Evolutionary conservation across 1,139 yeast species (phyloP), one percentile per base, ranked within the genome.

Genomic region (Debaryomyces subglobosus): DNA sequence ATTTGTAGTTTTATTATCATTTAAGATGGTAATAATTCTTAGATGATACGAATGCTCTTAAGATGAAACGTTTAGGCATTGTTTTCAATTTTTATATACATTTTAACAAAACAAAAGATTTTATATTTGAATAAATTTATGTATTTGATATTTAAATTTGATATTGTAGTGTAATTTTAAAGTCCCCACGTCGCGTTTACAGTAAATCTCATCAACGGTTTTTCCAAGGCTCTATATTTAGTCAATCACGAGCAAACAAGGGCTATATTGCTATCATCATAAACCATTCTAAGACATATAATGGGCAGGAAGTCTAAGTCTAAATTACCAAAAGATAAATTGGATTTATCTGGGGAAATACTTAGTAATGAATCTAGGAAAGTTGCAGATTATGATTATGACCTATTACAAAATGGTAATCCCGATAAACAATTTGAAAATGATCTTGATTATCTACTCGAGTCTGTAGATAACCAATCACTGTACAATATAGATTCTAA

Each of bases 381-480:
- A 10, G 59, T 56, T 35, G 53, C 50, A 10, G 53, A 54, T 44
- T 58, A 60, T 47, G 62, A 63, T 47, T 58, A 57, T 41, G 53
- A 45, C 32, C 29, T 30, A 30, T 40, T 40, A 39, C 54, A 41
- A 20, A 51, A 53, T 8, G 45, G 44, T 13, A 48, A 42, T 25
- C 41, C 53, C 4, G 64, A 57, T 39, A 43, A 51, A n/a, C 55
- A 58, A 23, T 63, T 63, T 42, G 68, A 65, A 45, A 51, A 50
- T 16, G 68, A 64, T 49, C 58, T 64, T 50, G 55, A 57, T 43
- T 64, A 55, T 40, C 52, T 64, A 24, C 38, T 51, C 15, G 48
- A 44, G 32, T 39, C 41, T 8, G 45, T 39, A 25, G 30, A 20
- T 21, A 36, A 35, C 32, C 38, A 36, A 25, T 18, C 25, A 15